Evolutionary conservation across 2,329 filamentous ascomycete genomes (phyloP).

Genomic region (Metarhizium humberi): DNA sequence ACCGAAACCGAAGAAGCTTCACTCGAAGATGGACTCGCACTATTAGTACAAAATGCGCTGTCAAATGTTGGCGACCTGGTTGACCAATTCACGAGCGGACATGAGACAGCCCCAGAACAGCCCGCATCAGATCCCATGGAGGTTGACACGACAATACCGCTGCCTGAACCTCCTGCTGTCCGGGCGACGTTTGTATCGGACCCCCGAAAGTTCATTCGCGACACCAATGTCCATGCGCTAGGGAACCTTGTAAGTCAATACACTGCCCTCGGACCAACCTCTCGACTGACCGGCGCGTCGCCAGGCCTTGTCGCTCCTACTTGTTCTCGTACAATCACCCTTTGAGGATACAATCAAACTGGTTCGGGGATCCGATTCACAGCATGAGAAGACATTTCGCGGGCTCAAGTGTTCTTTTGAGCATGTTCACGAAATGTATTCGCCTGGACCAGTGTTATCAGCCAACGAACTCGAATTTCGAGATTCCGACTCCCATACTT

Average conservation of each 20-base stretch:
- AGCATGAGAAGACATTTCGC: conserved; percentile 22
- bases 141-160: conserved; percentile 18
- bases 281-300: conserved; percentile 4
- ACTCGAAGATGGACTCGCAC: conserved; percentile 26
- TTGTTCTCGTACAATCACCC: conserved; percentile 26
- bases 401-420: conserved; percentile 23
- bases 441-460: conserved; percentile 21
- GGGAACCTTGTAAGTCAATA: conserved; percentile 28
- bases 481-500: conserved; percentile 21
- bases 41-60: conserved; percentile 31
- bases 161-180: conserved; percentile 19
- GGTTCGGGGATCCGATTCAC: conserved; percentile 23
- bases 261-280: conserved; percentile 5
- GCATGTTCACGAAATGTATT: conserved; percentile 24
- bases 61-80: conserved; percentile 29
- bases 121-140: conserved; percentile 23
- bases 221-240: conserved; percentile 28
- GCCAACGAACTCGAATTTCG: conserved; percentile 24
- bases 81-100: conserved; percentile 18
- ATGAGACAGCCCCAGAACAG: conserved; percentile 7
- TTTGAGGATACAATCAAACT: conserved; percentile 25
- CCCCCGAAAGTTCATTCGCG: conserved; percentile 27
- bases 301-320: conserved; percentile 29
- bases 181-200: conserved; percentile 24
- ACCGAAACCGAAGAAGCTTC: conserved; percentile 17